Conservation (phyloP, 2,329 filamentous ascomycete species). For the Dactylellina drechsleri region DNA sequence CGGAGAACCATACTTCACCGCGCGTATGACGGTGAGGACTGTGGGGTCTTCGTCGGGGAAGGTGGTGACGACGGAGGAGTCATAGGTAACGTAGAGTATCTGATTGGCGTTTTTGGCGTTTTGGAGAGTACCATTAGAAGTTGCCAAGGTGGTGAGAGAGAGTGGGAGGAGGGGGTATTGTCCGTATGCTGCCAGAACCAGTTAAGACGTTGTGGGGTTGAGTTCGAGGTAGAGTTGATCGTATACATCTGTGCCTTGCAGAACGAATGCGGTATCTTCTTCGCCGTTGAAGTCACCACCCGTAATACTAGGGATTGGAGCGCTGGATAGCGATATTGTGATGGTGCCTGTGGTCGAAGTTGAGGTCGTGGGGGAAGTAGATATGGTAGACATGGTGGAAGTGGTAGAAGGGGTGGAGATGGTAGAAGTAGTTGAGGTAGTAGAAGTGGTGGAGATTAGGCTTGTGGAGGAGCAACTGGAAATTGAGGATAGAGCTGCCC, state of each 20-base stretch:
- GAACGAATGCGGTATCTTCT: background rate
- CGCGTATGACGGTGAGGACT: conserved; percentile 9
- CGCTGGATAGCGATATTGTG: background rate
- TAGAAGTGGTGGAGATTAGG: no score
- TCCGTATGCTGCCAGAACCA: background rate
- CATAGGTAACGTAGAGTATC: conserved; percentile 19
- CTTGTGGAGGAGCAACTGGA: background rate
- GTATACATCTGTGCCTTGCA: background rate
- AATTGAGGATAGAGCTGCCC: background rate
- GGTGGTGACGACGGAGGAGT: background rate
- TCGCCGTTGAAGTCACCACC: background rate
- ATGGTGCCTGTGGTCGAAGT: background rate
- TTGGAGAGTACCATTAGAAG: background rate
- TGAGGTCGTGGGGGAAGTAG: background rate
- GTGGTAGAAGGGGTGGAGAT: no score
- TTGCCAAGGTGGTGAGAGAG: background rate
- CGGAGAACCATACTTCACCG: conserved; percentile 14
- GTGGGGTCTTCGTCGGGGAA: conserved; percentile 21
- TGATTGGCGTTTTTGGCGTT: conserved; percentile 4
- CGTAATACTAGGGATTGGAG: background rate
- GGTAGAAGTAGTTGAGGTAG: no score
- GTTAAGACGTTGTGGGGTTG: background rate
- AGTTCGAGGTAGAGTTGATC: background rate
- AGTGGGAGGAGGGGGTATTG: background rate
- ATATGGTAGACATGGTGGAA: background rate